These are phyloP conservation scores for Monosporascus sp. DNA, from an alignment of 2,329 filamentous ascomycete genomes.

Conservation along the genomic window DNA sequence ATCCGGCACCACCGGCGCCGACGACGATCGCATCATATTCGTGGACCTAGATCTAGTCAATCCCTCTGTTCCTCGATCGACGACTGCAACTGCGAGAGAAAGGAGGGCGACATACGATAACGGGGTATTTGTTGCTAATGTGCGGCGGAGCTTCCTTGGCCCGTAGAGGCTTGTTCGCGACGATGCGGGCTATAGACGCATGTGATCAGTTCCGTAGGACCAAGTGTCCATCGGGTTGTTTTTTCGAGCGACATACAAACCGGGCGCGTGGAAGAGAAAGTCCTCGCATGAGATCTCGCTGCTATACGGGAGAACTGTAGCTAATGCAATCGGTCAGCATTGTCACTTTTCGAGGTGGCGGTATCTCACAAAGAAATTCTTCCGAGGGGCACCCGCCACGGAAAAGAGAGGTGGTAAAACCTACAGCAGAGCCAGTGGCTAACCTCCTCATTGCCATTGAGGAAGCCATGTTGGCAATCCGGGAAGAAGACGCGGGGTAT, in stretches of 20 bases:
- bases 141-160: constrained; percentile 90
- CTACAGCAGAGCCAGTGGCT: constrained; percentile 50
- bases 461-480: constrained; percentile 46
- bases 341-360: neutral
- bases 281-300: constrained; percentile 61
- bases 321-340: constrained; percentile 6
- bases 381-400: too few species aligned
- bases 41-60: constrained; percentile 62
- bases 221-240: neutral
- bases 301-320: constrained; percentile 54
- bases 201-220: constrained; percentile 9
- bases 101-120: constrained; percentile 63
- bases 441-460: constrained; percentile 61
- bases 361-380: too few species aligned
- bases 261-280: constrained; percentile 82
- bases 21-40: constrained; percentile 98
- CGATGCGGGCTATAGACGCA: constrained; percentile 63
- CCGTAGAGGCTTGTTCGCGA: constrained; percentile 77
- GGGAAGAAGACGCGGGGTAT: neutral
- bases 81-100: neutral
- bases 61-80: constrained; percentile 9
- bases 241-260: constrained; percentile 51
- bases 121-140: constrained; percentile 84
- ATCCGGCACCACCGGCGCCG: constrained; percentile 74
- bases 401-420: constrained; percentile 24